Conservation (phyloP, 169 alveolate genomes). For the Eimeria tenella region DNA sequence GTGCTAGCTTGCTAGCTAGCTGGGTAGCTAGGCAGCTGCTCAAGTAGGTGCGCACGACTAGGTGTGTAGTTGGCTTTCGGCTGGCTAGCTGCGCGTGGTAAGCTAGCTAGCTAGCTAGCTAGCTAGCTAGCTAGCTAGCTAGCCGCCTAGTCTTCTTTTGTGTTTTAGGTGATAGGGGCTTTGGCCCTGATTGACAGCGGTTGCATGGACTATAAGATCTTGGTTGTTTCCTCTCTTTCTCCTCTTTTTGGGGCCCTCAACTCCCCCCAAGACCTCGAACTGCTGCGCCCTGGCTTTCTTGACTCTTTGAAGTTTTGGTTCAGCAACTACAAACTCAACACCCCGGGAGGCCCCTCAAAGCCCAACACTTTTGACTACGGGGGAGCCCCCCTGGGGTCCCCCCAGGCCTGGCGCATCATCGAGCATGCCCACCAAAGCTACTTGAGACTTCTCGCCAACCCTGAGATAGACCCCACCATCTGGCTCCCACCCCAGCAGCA, state of each 20-base stretch:
- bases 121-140: too few species aligned
- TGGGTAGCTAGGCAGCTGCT: too few species aligned
- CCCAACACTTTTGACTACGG: slow-evolving; percentile 80
- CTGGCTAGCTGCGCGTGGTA: background rate
- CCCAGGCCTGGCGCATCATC: slow-evolving; percentile 51
- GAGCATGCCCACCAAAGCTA: slow-evolving; percentile 15
- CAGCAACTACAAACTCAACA: slow-evolving; percentile 83
- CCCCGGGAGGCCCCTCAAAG: slow-evolving; percentile 45
- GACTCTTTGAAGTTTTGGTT: slow-evolving; percentile 83
- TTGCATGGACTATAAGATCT: slow-evolving; percentile 95
- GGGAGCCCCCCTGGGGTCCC: slow-evolving; percentile 77
- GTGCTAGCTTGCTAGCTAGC: too few species aligned
- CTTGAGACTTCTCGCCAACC: background rate
- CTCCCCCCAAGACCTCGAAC: slow-evolving; percentile 77
- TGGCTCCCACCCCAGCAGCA: background rate
- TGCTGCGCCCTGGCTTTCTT: slow-evolving; percentile 74
- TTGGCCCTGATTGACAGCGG: slow-evolving; percentile 94
- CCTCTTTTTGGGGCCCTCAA: slow-evolving; percentile 65
- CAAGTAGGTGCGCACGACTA: too few species aligned
- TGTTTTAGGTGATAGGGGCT: slow-evolving; percentile 90
- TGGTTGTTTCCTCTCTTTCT: slow-evolving; percentile 80
- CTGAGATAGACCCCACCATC: background rate
- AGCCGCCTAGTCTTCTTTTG: too few species aligned
- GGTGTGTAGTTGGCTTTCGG: background rate
- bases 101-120: too few species aligned